A percentile compares a stretch with the other conserved stretches of the same genome.
phyloP scores from a whole-genome alignment of 2,329 filamentous ascomycete species.

The Microthyrium microscopicum region DNA sequence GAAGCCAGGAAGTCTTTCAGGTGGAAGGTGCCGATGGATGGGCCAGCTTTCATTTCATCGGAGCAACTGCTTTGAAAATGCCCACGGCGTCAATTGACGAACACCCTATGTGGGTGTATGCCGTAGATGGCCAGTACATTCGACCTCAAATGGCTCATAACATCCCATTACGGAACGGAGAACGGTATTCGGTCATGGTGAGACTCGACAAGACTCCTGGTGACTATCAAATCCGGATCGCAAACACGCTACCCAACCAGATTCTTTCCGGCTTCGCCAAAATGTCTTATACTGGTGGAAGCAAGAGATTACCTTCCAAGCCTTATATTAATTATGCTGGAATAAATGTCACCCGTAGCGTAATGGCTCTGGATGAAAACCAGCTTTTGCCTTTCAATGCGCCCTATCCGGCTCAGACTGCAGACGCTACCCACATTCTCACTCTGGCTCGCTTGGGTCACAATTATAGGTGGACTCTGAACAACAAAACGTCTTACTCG shows the following conservation, averaged over 20 bases:
- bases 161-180: slow-evolving; percentile 4
- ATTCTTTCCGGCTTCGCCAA: neutral
- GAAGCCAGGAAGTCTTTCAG: neutral
- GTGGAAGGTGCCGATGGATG: neutral
- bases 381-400: neutral
- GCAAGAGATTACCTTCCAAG: neutral
- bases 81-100: slow-evolving; percentile 8
- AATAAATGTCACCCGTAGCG: neutral
- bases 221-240: neutral
- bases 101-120: slow-evolving; percentile 8
- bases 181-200: slow-evolving; percentile 8
- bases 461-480: neutral
- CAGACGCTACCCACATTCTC: neutral
- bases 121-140: slow-evolving; percentile 8
- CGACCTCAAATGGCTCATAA: slow-evolving; percentile 1
- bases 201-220: slow-evolving; percentile 2
- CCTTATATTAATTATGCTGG: neutral
- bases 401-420: neutral
- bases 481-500: neutral
- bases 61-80: neutral
- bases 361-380: neutral
- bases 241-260: neutral
- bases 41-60: neutral
- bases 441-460: neutral
- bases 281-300: neutral